Conservation (phyloP, 2,329 filamentous ascomycete species). For the Phialophora tarda region DNA sequence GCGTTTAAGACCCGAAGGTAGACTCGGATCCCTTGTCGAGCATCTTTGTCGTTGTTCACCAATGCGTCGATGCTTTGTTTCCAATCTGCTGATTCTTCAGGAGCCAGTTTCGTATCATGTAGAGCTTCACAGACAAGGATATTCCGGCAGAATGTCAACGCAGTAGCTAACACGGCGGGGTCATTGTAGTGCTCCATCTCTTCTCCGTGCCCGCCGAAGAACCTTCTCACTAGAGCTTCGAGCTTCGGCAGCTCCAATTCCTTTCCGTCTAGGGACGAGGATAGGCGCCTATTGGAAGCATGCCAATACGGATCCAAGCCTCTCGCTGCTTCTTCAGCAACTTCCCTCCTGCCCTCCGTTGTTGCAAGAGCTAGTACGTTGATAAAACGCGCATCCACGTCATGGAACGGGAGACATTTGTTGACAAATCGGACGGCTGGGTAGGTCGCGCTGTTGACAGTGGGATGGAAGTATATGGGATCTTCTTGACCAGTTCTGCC, state of each 20-base stretch:
- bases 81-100: conserved; percentile 79
- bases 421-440: conserved; percentile 89
- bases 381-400: conserved; percentile 83
- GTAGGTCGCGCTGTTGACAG: conserved; percentile 76
- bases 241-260: conserved; percentile 51
- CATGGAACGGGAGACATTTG: conserved; percentile 78
- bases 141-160: conserved; percentile 71
- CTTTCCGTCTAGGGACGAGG: background rate
- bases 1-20: conserved; percentile 41
- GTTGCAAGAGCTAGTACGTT: conserved; percentile 80
- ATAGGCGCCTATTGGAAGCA: conserved; percentile 32
- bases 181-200: conserved; percentile 45
- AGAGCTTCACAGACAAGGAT: conserved; percentile 66
- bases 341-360: conserved; percentile 77
- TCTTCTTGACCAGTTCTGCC: conserved; percentile 52
- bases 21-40: conserved; percentile 26
- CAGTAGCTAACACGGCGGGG: conserved; percentile 66
- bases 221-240: conserved; percentile 51
- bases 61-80: conserved; percentile 71
- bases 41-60: conserved; percentile 36
- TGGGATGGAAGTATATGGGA: conserved; percentile 47
- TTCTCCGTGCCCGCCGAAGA: conserved; percentile 50
- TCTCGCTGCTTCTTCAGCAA: conserved; percentile 86
- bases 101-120: conserved; percentile 48
- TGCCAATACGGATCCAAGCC: conserved; percentile 83